Base-by-base conservation (phyloP, 495 filamentous ascomycete genomes). In the Aspergillus coremiiformis region DNA sequence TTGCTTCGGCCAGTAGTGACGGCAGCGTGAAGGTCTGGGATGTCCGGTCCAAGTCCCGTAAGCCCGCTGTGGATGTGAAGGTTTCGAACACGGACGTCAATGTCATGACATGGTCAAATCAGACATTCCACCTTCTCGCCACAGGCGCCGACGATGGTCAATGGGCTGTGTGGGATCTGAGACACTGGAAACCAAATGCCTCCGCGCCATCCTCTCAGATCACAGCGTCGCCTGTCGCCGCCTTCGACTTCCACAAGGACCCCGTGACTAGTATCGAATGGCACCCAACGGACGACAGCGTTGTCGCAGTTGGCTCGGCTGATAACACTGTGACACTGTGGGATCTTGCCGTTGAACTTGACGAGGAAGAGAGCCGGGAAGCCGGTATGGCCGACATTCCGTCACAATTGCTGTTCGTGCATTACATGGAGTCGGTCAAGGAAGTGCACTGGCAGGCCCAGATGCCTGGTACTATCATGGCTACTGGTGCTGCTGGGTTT, bases 391-490 rank as follows among this genome's bases (percentile, higher is more conserved):
- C 84, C 49, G 93, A 93, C 53, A 89, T 98, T 56, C 93, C 93
- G 47, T 90, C 93, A 27, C 93, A 97, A 64, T 67, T 98, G 59
- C 71, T 98, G 55, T 98, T 98, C 72, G 88, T 96, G 58, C 93
- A 98, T 71, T 95, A 94, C 63, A 89, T 92, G 75, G 89, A 93
- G 57, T 78, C 83, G 58, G 89, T 90, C 47, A 97, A 96, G 79
- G 93, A 98, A 67, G 69, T 86, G 44, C 93, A 97, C 70, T 98
- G 93, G 90, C 93, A 98, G 68, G 85, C 85, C 19, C 93, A 98
- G 72, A 96, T 95, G 64, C 90, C 90, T 0, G 93, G 93, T n/a
- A 80, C 79, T 19, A 71, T 96, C 22, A 84, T 96, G 69, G 90
- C 89, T 8, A 98, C 93, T 5, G 93, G 93, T 11, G 84, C 87